Percentiles rank a stretch among this genome's conserved stretches.
Evolutionary conservation across 2,329 filamentous ascomycete species (phyloP).

Genomic region (Ophiostoma himal-ulmi): DNA sequence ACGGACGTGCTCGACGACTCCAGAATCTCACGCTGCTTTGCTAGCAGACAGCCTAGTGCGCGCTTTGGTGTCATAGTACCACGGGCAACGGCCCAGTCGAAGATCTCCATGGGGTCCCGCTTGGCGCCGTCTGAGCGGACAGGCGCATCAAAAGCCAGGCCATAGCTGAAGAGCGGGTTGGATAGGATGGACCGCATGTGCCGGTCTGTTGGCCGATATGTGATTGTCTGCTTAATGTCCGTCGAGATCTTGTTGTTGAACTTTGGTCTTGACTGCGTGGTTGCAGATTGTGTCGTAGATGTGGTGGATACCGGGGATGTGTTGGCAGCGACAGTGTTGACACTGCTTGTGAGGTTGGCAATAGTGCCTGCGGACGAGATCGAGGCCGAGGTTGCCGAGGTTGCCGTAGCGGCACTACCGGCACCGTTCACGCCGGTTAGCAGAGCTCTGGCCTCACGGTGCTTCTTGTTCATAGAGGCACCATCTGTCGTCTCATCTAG

Average conservation of each 20-base stretch:
- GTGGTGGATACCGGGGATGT: not conserved
- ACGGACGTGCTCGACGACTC: constrained; percentile 34
- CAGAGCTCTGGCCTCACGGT: not conserved
- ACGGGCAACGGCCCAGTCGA: constrained; percentile 49
- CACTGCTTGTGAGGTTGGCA: constrained; percentile 2
- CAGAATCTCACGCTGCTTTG: constrained; percentile 41
- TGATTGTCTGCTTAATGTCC: constrained; percentile 19
- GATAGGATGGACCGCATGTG: constrained; percentile 53
- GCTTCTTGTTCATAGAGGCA: not conserved
- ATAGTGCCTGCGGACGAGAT: not conserved
- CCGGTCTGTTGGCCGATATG: constrained; percentile 40
- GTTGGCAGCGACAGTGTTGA: not conserved
- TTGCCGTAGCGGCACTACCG: not conserved
- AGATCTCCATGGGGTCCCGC: constrained; percentile 48
- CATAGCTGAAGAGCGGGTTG: constrained; percentile 49
- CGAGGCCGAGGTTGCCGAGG: not conserved
- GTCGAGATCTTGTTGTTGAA: constrained; percentile 5
- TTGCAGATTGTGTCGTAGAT: not conserved
- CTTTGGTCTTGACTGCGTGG: not conserved
- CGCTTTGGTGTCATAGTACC: constrained; percentile 52
- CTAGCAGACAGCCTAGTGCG: constrained; percentile 49
- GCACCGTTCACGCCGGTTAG: not conserved
- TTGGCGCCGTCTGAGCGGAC: constrained; percentile 17
- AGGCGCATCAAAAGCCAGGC: constrained; percentile 31
- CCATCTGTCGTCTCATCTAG: constrained; percentile 31